Conservation (phyloP, 169 alveolate genomes). For the Plasmodium knowlesi region DNA sequence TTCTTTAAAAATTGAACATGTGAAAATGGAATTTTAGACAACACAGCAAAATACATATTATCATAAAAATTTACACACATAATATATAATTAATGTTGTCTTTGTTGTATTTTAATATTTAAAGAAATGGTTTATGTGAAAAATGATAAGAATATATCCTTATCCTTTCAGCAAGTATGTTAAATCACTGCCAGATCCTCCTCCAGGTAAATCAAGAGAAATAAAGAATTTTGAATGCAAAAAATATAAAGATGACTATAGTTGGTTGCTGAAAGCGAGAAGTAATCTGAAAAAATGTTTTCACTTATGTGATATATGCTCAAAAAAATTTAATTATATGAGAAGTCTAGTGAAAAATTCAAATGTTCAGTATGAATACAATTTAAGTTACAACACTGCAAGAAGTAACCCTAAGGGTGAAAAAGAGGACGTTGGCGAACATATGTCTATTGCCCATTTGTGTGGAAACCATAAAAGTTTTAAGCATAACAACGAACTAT, state of each 20-base stretch:
- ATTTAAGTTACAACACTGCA: constrained; percentile 1
- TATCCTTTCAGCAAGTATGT: constrained; percentile 69
- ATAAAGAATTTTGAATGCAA: constrained; percentile 51
- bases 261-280: constrained; percentile 61
- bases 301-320: constrained; percentile 37
- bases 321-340: constrained; percentile 57
- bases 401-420: not conserved
- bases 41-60: not conserved
- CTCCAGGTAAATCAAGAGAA: constrained; percentile 65
- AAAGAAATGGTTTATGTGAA: constrained; percentile 26
- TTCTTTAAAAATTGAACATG: constrained; percentile 41
- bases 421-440: not conserved
- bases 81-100: constrained; percentile 24
- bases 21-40: not conserved
- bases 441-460: not conserved
- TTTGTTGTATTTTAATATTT: constrained; percentile 44
- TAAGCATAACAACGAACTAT: not conserved
- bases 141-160: constrained; percentile 73
- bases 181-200: constrained; percentile 74
- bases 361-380: constrained; percentile 61
- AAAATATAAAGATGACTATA: constrained; percentile 56
- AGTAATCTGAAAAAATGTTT: constrained; percentile 64
- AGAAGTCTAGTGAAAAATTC: constrained; percentile 48
- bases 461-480: constrained; percentile 21
- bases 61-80: not conserved